Conservation (phyloP, 768 basidiomycete species). For the Boletus reticuloceps region DNA sequence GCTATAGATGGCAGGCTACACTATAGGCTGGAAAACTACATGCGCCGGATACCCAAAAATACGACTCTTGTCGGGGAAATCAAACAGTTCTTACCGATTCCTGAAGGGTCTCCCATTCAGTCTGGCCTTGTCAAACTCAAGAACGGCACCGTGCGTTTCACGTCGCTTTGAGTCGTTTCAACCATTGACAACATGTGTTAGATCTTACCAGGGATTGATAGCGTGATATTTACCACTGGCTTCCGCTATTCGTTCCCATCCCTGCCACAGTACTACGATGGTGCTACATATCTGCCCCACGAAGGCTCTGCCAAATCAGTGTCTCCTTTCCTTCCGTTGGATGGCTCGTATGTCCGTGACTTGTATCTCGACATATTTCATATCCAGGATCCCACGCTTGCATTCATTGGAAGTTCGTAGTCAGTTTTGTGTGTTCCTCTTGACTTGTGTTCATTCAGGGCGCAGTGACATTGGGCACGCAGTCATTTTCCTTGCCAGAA, state of each 20-base stretch:
- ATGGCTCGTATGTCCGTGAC: slow-evolving; percentile 9
- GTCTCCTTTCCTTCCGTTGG: slow-evolving; percentile 4
- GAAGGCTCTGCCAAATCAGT: not conserved
- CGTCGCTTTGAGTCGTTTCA: no score
- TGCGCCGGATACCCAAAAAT: slow-evolving; percentile 7
- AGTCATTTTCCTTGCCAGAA: not conserved
- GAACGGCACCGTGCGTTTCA: slow-evolving; percentile 8
- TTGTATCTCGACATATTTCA: slow-evolving; percentile 14
- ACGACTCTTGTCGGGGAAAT: slow-evolving; percentile 13
- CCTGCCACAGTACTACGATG: slow-evolving; percentile 13
- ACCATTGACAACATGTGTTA: not conserved
- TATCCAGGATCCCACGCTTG: slow-evolving; percentile 12
- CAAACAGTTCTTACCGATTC: slow-evolving; percentile 3
- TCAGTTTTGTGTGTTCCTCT: no score
- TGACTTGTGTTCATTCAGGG: not conserved
- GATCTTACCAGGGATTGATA: slow-evolving; percentile 12
- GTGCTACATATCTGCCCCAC: not conserved
- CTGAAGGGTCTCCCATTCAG: slow-evolving; percentile 4
- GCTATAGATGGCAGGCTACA: not conserved
- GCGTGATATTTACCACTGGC: slow-evolving; percentile 11
- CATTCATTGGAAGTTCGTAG: slow-evolving; percentile 1
- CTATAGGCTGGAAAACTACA: not conserved
- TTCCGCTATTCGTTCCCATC: slow-evolving; percentile 13
- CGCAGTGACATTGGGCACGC: not conserved
- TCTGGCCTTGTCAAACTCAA: slow-evolving; percentile 12